Base-by-base conservation (phyloP, 148 eudicot species). In the Vaccinium corymbosum region DNA sequence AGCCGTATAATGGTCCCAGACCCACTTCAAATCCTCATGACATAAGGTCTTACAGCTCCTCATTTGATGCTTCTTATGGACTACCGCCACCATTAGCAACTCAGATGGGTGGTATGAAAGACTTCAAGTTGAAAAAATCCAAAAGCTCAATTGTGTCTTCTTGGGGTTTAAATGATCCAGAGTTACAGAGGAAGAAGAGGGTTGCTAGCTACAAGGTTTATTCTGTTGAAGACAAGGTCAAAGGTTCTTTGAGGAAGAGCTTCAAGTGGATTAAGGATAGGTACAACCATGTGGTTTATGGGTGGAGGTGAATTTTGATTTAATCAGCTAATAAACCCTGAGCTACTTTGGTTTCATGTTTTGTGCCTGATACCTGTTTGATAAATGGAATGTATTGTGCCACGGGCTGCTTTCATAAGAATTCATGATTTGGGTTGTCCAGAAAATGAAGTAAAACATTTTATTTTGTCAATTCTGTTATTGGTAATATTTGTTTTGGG, bases 161-260 rank as follows among this genome's bases (percentile, higher is more conserved):
- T 9, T 91, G 92, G 94, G 83, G 89, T 9, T 87, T 92, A 42
- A 91, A 78, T 80, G 98, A 94, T 84, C 93, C 98, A 0, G 98
- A 94, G 86, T 87, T 89, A 42, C 92, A 93, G 88, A 92, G 98
- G 90, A 93, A 93, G 90, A 94, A 85, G 68, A 94, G 98, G 88
- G 94, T 94, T 84, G 96, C 94, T 61, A 89, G 90, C 84, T 94
- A 94, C 68, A 94, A 93, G 88, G 93, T 85, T 46, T 89, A 91
- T 49, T 83, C 94, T 51, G 86, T 93, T 84, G 95, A 94, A 90
- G 94, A 92, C 11, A 93, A 94, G 87, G 92, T 94, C 81, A 94
- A 94, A 84, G 95, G 98, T 27, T 92, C 98, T 35, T 84, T 93
- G 17, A 92, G 88, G 83, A 93, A 85, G 87, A 93, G 98, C 49